Percentiles rank a stretch among this genome's conserved stretches.
phyloP scores from a whole-genome alignment of 495 filamentous ascomycete species.

The Parmelia sp. region DNA sequence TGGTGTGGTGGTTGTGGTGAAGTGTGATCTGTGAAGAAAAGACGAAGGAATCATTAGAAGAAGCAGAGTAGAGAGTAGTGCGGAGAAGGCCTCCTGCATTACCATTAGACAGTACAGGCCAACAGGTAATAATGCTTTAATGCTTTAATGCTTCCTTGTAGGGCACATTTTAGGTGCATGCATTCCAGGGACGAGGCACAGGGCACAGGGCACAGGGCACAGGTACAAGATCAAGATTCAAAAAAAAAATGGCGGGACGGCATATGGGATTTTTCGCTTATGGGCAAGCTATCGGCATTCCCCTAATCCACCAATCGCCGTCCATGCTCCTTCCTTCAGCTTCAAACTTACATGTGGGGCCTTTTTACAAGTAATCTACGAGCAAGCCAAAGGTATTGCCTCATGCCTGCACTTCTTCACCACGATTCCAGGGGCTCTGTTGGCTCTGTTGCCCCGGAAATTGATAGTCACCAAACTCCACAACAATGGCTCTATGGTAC shows the following conservation, averaged over 20 bases:
- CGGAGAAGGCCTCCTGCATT: constrained; percentile 17
- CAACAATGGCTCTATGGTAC: too few species aligned
- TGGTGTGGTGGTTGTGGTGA: neutral
- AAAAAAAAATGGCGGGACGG: constrained; percentile 15
- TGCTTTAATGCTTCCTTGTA: constrained; percentile 2
- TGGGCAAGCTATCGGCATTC: neutral
- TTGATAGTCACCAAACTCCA: too few species aligned
- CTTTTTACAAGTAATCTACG: too few species aligned
- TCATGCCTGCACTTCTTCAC: too few species aligned
- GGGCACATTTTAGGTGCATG: constrained; percentile 1
- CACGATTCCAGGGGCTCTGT: too few species aligned
- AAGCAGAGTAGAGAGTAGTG: constrained; percentile 9
- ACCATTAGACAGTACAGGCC: too few species aligned
- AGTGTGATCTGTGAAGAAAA: constrained; percentile 2
- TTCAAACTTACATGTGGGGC: too few species aligned
- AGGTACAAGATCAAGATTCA: constrained; percentile 21
- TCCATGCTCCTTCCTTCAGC: neutral
- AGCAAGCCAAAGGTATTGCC: too few species aligned
- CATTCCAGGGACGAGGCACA: constrained; percentile 4
- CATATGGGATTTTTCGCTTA: constrained; percentile 10
- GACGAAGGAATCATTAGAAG: neutral
- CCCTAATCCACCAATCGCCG: neutral
- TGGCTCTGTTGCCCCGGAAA: too few species aligned
- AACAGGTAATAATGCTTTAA: too few species aligned
- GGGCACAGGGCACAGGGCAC: too few species aligned